Base-by-base conservation (phyloP, 2,329 filamentous ascomycete species). In the Neonectria punicea region DNA sequence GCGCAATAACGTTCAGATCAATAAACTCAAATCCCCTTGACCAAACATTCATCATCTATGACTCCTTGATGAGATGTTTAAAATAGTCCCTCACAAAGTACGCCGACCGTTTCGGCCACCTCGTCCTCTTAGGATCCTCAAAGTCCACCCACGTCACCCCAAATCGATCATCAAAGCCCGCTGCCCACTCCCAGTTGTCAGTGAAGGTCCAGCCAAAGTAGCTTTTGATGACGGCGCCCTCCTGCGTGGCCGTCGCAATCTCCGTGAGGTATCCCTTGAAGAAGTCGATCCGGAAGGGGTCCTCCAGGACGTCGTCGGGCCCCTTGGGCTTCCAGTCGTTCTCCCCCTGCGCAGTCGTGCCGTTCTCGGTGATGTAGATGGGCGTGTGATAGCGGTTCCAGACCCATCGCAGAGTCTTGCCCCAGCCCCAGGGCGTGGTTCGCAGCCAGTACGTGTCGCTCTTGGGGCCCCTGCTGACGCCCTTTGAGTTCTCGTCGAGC, bases 161-260 rank as follows among this genome's bases (percentile, higher is more conserved):
- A 44, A 82, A 82, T 1, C 80, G 70, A 61, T 80, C 79, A 0
- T 75, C 77, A 58, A 73, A 81, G 0, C 80, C 80, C 1, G 78
- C 78, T n/a, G 80, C 77, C 81, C 80, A 82, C 63, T 82, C 78
- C 79, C 80, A 81, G n/a, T 82, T 82, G 57, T 82, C 80, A 0
- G 76, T 77, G 46, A 82, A 80, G 0, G 79, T 80, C 80, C 80
- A 82, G 0, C 73, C 80, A 62, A 82, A 82, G 57, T 81, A 82
- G 2, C 75, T 78, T 57, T 78, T 77, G 55, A 81, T 78, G 9
- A 80, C 70, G 2, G 80, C 74, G 0, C 80, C 79, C 34, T 80
- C 76, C 47, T 79, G 63, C 1, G 77, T 77, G 0, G 79, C 80
- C 43, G 73, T 78, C 11, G 78, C 80, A 2, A 81, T 70, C 53